Base-by-base conservation (phyloP, 108 stramenopile genomes). In the Pseudonitzschia multistriata region DNA sequence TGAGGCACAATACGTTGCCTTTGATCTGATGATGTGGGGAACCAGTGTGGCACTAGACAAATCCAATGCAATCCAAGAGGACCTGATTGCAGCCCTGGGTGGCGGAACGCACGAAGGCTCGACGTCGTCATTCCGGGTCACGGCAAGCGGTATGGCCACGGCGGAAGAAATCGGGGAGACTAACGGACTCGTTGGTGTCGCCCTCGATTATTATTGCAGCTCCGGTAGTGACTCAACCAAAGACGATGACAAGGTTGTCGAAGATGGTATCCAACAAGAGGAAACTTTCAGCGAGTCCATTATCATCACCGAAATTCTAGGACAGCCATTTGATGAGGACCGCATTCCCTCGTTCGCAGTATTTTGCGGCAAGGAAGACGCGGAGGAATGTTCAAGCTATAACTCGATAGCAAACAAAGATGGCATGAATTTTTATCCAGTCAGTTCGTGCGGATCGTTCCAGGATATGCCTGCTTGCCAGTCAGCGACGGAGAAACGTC, bases 61-160 rank as follows among this genome's bases (percentile, higher is more conserved):
- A 65, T 67, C 63, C 21, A 72, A 70, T 1, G 67, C 15, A 24
- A 55, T 70, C 35, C 64, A 74, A 35, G 19, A 68, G 34, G 76
- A 45, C 5, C 62, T 84, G 59, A 73, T 81, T 28, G 72, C 21
- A 45, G 81, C 62, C n/a, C 22, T 66, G 25, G 84, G 67, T 49
- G 62, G 62, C 15, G 34, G 31, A 28, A 45, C 24, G 27, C 35
- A 5, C 48, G 82, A 49, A 35, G 50, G 22, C 35, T 83, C 55
- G 49, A 68, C 34, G 14, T 81, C 85, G 11, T 77, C 83, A 22
- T 90, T 67, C 64, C 84, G 86, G 40, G 74, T 90, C 48, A 82
- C 86, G 47, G 78, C 82, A 34, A 85, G 86, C 40, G 89, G 89
- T 19, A 90, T 90, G 84, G 73, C 78, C 62, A 86, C 83, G 40